A percentile compares a stretch with the other conserved stretches of the same genome.
phyloP scores from a whole-genome alignment of 2,329 filamentous ascomycete genomes.

The Aspergillus sergii region DNA sequence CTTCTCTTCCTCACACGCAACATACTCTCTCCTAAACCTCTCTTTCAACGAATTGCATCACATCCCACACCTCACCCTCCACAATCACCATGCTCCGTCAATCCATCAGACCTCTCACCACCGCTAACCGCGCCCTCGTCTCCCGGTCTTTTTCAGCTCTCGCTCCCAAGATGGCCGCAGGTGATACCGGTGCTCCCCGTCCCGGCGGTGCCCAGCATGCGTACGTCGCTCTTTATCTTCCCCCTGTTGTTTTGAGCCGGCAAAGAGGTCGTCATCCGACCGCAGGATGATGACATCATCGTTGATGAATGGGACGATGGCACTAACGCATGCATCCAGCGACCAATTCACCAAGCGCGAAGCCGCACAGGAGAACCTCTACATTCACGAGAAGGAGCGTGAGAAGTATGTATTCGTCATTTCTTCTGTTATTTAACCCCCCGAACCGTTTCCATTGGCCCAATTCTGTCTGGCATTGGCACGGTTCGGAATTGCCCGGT shows the following conservation, averaged over 20 bases:
- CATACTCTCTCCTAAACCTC: neutral
- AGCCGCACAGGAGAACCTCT: slow-evolving; percentile 79
- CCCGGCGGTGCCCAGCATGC: slow-evolving; percentile 37
- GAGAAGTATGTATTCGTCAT: slow-evolving; percentile 64
- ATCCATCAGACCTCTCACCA: slow-evolving; percentile 60
- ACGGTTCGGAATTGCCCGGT: neutral
- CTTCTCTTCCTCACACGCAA: slow-evolving; percentile 3
- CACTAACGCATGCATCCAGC: slow-evolving; percentile 49
- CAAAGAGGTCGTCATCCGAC: neutral
- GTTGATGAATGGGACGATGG: neutral
- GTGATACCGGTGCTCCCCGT: slow-evolving; percentile 64
- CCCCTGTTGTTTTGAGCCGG: neutral
- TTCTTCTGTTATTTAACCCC: neutral
- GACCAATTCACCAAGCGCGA: slow-evolving; percentile 94
- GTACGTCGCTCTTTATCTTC: slow-evolving; percentile 33
- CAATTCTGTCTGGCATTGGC: neutral
- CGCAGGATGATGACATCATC: slow-evolving; percentile 22
- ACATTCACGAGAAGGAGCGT: slow-evolving; percentile 84
- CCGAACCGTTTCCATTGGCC: neutral
- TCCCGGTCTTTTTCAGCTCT: slow-evolving; percentile 66
- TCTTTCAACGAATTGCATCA: neutral
- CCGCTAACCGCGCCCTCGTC: slow-evolving; percentile 53
- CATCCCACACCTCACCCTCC: neutral
- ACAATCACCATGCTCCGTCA: slow-evolving; percentile 65
- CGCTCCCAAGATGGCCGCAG: slow-evolving; percentile 65